These are phyloP conservation scores for Malus hybrid DNA, from an alignment of 331 rosid species.

Conservation along the genomic window DNA sequence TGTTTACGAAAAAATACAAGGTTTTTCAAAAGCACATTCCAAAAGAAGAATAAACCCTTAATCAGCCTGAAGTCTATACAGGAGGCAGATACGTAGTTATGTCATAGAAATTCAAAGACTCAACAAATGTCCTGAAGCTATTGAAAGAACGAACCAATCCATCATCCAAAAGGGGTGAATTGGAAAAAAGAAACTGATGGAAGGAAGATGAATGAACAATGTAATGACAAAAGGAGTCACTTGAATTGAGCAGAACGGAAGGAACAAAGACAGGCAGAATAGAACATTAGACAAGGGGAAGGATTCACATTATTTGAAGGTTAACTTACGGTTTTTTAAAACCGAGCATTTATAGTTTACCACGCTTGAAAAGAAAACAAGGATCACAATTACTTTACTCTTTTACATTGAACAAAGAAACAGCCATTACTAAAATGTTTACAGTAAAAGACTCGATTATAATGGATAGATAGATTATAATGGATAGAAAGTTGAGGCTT, in stretches of 20 bases:
- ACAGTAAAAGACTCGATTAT: not conserved
- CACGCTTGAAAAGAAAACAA: not conserved
- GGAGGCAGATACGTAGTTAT: not conserved
- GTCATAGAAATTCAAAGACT: not conserved
- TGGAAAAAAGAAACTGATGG: not conserved
- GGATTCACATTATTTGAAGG: not conserved
- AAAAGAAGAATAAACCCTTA: not conserved
- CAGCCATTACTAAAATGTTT: not conserved
- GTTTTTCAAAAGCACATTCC: not conserved
- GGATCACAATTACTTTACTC: not conserved
- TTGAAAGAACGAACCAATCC: not conserved
- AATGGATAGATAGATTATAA: not conserved
- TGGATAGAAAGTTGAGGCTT: not conserved
- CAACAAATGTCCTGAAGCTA: not conserved
- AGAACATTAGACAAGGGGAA: not conserved
- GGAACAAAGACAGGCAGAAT: not conserved
- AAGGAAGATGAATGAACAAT: not conserved
- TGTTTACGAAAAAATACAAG: not conserved
- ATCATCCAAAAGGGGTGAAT: not conserved
- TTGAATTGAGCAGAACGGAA: not conserved
- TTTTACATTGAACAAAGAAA: not conserved
- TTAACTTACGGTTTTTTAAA: not conserved
- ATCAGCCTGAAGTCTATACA: not conserved
- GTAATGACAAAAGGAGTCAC: not conserved
- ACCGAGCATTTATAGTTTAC: not conserved